Evolutionary conservation across 352 stramenopile genomes (phyloP), one percentile per base, ranked within the genome.

Genomic region (Phytophthora palmivora): DNA sequence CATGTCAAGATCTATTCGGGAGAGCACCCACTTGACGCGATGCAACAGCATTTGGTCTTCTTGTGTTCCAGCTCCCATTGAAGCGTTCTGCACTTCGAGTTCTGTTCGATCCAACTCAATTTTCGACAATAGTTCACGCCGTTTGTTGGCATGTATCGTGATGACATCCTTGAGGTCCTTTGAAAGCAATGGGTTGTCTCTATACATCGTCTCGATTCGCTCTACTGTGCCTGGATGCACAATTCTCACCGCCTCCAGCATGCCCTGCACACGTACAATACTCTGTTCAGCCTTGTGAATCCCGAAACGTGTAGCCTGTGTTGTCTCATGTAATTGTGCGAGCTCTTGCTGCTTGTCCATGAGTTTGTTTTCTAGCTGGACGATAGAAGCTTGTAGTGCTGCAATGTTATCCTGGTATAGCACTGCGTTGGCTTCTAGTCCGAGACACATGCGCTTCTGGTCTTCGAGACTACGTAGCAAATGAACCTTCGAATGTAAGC

Each of bases 11-110:
- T 92, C 78, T 10, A 94, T 46, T 0, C 81, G 77, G 11, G 81
- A 92, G 30, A 94, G 67, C 24, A 94, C 75, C 84, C 84, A 94
- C 54, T 92, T 94, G 34, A 92, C 73, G 1, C 84, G 75, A 24
- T 90, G 81, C 18, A 94, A 50, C 16, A 94, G 57, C 58, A 91
- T 61, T 49, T 90, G 81, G 47, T 94, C 82, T 15, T 80, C 81
- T 34, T 74, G 60, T 0, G 26, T 55, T 22, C 57, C 63, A 36
- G 58, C 38, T 24, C 63, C 51, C 18, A 59, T 59, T 21, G 61
- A 55, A 5, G 79, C 71, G 1, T 74, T 52, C 42, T 84, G 74
- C 44, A 92, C 70, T 42, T 88, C 77, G 3, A 91, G 52, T 46
- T 88, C 82, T 11, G 73, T 75, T 30, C 72, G 62, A 55, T 92